Evolutionary conservation across 805 yeast genomes (phyloP), one percentile per base, ranked within the genome.

Genomic region (Lachancea mirantina): DNA sequence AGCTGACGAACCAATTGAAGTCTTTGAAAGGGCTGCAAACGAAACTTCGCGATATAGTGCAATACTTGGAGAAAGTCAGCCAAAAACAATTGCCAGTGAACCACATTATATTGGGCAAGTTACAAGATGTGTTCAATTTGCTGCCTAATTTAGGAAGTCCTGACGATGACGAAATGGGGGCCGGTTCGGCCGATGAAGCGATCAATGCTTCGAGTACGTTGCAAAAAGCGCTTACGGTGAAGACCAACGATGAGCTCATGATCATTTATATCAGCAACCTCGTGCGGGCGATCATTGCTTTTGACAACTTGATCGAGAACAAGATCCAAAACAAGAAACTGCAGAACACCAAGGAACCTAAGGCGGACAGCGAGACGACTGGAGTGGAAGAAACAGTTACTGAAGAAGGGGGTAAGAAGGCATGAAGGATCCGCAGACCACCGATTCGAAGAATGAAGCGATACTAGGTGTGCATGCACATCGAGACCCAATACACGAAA

Each of bases 221-320:
- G 41, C 68, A 81, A 14, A 70, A 78, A 33, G 94, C 97, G 2
- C 81, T 89, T 55, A 87, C 94, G 1, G 72, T 83, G 26, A 92
- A 89, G 62, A 85, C 98, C 3, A 94, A 92, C 54, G 99, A 92
- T 55, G 95, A 92, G 59, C 68, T 94, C 47, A 89, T 94, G 98
- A 72, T 85, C 52, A 76, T 92, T 16, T 94, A 94, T 57, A 76
- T 92, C 44, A 75, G 92, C 50, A 79, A 89, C 32, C 66, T 92
- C 49, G 95, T 92, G 15, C 74, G 97, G 54, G 83, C 97, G 5
- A 88, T 94, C 49, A 82, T 92, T 52, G 94, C 97, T 8, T 89
- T 92, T 72, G 95, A 92, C 61, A 94, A 92, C 57, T 72, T 92
- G 59, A 92, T 92, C 54, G 97, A 92, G 50, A 94, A 94, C 64